phyloP scores from a whole-genome alignment of 2,329 filamentous ascomycete genomes.

The Iodosphaeria phyllophila region DNA sequence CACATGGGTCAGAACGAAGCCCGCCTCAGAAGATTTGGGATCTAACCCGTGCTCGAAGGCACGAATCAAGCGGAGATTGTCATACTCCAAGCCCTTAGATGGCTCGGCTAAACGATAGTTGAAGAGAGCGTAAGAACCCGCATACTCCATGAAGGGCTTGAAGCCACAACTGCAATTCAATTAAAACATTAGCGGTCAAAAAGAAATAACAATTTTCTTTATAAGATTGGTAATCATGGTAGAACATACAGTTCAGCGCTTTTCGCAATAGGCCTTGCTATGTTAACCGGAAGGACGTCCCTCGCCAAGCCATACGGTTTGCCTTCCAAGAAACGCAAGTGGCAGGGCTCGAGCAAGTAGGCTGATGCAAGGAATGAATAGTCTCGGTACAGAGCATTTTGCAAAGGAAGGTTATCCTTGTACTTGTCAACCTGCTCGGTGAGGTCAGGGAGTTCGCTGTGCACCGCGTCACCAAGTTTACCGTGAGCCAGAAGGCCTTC shows the following conservation, averaged over 20 bases:
- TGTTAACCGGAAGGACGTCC: slow-evolving; percentile 50
- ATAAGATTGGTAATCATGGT: too few species aligned
- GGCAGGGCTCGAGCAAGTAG: slow-evolving; percentile 83
- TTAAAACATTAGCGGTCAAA: slow-evolving; percentile 1
- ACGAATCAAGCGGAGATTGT: slow-evolving; percentile 65
- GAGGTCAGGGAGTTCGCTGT: slow-evolving; percentile 59
- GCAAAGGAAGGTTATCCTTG: slow-evolving; percentile 51
- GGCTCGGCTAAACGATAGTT: slow-evolving; percentile 46
- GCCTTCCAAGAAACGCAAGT: slow-evolving; percentile 51
- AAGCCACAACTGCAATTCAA: slow-evolving; percentile 39
- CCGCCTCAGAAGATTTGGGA: slow-evolving; percentile 73
- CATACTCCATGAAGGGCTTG: slow-evolving; percentile 84
- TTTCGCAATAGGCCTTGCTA: slow-evolving; percentile 66
- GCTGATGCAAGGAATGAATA: slow-evolving; percentile 83
- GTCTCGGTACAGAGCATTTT: slow-evolving; percentile 80
- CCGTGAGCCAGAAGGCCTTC: slow-evolving; percentile 62
- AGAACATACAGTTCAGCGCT: slow-evolving; percentile 69
- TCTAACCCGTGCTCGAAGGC: slow-evolving; percentile 85
- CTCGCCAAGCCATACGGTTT: slow-evolving; percentile 64
- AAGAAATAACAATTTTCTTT: not conserved
- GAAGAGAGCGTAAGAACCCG: slow-evolving; percentile 48
- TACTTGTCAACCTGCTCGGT: slow-evolving; percentile 55
- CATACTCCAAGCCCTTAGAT: slow-evolving; percentile 34
- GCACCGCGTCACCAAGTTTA: slow-evolving; percentile 56
- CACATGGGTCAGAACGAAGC: slow-evolving; percentile 89